These are phyloP conservation scores for Haematococcus sp. DNA, from an alignment of 139 green algal species.

Conservation along the genomic window DNA sequence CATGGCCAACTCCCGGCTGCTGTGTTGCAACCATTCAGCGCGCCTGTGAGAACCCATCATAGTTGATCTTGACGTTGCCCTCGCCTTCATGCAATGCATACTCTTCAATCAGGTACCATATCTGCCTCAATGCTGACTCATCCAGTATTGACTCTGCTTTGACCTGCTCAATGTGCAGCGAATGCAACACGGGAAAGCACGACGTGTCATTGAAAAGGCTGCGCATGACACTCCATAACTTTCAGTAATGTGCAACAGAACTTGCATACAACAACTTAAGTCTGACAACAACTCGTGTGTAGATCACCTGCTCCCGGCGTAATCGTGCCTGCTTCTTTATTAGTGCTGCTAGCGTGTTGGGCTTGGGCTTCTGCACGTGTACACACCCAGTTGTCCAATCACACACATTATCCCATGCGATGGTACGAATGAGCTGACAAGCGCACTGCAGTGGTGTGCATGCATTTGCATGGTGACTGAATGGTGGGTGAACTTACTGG, in stretches of 20 bases:
- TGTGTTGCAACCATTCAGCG: not conserved
- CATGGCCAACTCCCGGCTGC: too few species aligned
- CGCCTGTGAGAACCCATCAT: conserved; percentile 65
- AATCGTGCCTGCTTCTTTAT: conserved; percentile 27
- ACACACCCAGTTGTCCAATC: too few species aligned
- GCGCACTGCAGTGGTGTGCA: too few species aligned
- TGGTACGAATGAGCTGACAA: too few species aligned
- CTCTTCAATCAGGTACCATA: conserved; percentile 41
- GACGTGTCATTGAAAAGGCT: too few species aligned
- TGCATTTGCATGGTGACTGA: too few species aligned
- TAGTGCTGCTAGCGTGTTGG: conserved; percentile 5
- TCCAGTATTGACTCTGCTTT: conserved; percentile 28
- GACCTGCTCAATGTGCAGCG: not conserved
- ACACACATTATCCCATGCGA: too few species aligned
- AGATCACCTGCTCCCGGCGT: conserved; percentile 34
- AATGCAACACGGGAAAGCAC: too few species aligned
- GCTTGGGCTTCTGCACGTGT: conserved; percentile 28
- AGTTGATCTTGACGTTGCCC: conserved; percentile 55
- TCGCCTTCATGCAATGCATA: conserved; percentile 15
- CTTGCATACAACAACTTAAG: too few species aligned
- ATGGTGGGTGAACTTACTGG: too few species aligned
- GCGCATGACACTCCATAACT: too few species aligned
- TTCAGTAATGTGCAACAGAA: too few species aligned
- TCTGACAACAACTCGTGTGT: not conserved
- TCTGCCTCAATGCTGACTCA: conserved; percentile 26